Evolutionary conservation across 1,139 yeast genomes (phyloP), one percentile per base, ranked within the genome.

Genomic region (Lodderomyces margitis): DNA sequence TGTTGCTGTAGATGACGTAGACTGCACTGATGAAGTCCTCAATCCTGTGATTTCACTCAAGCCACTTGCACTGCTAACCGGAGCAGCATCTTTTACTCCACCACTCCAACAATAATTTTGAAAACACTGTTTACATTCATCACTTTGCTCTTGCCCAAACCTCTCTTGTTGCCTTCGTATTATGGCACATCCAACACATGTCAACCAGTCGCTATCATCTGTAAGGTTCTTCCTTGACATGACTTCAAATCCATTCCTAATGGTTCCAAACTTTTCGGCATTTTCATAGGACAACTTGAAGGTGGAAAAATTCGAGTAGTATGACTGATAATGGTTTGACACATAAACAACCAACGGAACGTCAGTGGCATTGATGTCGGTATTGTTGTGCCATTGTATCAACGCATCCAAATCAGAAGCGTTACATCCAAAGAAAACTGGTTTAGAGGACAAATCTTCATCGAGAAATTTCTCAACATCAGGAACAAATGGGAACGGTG

Each of bases 151-250:
- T 30, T 61, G 42, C 2, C 64, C 64, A 38, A 61, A 55, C 44
- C 76, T 53, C 50, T 71, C 75, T 49, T 71, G 74, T 5, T 64
- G 61, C 49, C 77, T 55, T 49, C 75, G 58, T 32, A 71, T 68
- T 19, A 71, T 61, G 4, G 77, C 77, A 58, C 77, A 71, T 3
- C 74, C 76, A 12, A 71, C 72, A 55, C 77, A 71, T 1, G 63
- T 62, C 5, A 66, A 61, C 75, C 75, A 71, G 14, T 41, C 37
- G 5, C 38, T 39, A 46, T 70, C 74, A 36, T 60, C 62, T 3
- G 75, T 59, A 5, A 61, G 48, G 47, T 71, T 71, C 17, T 53
- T 55, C 42, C 70, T 52, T 4, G 71, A 56, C 8, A 68, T 55
- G 2, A 58, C 59, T 51, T 70, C 75, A 46, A 66, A 70, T 2